Evolutionary conservation across 2,329 filamentous ascomycete genomes (phyloP), one percentile per base, ranked within the genome.

Genomic region (Aspergillus brasiliensis): DNA sequence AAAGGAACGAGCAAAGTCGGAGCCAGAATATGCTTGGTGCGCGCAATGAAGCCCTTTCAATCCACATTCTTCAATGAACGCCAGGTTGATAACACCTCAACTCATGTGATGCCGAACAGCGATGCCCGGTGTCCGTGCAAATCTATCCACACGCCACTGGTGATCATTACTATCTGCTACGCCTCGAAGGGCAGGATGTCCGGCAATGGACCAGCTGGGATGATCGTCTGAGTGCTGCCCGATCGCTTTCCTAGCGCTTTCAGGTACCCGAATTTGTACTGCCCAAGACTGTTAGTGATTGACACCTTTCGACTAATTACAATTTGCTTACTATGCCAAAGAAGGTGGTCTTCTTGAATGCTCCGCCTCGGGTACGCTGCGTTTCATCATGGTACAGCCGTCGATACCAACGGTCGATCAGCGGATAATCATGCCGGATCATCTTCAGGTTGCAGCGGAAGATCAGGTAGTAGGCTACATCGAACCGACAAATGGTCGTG

Each of bases 401-500:
- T 58, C 79, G 70, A 62, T 81, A 69, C 81, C 81, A 83, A 28
- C 73, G 72, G 61, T 82, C 75, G 27, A 83, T 71, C 1, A 70
- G 68, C 38, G 80, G 80, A 63, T 86, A 89, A 66, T 88, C 85
- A 64, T 87, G 80, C 3, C 86, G 78, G 59, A 90, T 86, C 67
- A 84, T 86, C 67, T 83, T 85, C 17, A 88, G 68, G 62, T 89
- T 89, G 66, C 86, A 89, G 78, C 90, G 90, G 82, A 94, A 94
- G 77, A 93, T 88, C 73, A 91, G 88, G 64, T 94, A 88, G 74
- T 94, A 94, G 64, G 89, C 88, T 44, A 83, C 78, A 65, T 91
- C 88, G 64, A 90, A 90, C 1, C 88, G 83, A 55, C 88, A 82
- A 38, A 90, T 80, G 0, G 88, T 90, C 19, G 88, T 85, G 67